Percentiles rank a stretch among this genome's conserved stretches.
These are phyloP conservation scores for Rickenella mellea DNA, from an alignment of 768 basidiomycete genomes.

Conservation along the genomic window DNA sequence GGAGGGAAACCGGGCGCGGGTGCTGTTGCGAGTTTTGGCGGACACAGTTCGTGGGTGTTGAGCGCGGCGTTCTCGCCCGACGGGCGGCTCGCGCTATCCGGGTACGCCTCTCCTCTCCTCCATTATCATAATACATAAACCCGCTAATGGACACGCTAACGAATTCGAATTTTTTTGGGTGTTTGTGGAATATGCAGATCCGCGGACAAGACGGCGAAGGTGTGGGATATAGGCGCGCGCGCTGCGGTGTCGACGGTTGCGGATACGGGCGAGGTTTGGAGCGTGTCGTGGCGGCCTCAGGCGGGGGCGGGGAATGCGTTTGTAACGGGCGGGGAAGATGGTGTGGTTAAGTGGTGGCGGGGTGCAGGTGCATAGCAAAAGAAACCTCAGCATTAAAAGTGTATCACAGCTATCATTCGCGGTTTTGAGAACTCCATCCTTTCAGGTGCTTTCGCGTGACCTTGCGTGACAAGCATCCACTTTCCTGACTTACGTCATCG, in stretches of 20 bases:
- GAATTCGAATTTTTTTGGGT: background rate
- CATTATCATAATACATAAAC: background rate
- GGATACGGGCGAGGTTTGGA: slow-evolving; percentile 78
- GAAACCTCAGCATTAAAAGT: too few species aligned
- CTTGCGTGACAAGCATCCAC: too few species aligned
- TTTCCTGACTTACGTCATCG: too few species aligned
- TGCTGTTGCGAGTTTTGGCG: slow-evolving; percentile 76
- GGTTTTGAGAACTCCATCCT: too few species aligned
- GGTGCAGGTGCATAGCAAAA: slow-evolving; percentile 63
- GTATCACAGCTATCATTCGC: too few species aligned
- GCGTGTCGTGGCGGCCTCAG: slow-evolving; percentile 69
- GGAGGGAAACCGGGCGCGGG: slow-evolving; percentile 56
- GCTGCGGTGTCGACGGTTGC: slow-evolving; percentile 68
- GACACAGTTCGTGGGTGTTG: slow-evolving; percentile 89
- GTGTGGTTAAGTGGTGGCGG: slow-evolving; percentile 68
- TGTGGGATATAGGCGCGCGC: slow-evolving; percentile 77
- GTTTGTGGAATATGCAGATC: slow-evolving; percentile 36
- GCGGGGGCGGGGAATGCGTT: slow-evolving; percentile 53
- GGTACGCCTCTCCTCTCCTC: slow-evolving; percentile 36
- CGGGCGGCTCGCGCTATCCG: slow-evolving; percentile 68
- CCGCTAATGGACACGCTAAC: too few species aligned
- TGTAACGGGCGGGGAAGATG: slow-evolving; percentile 70
- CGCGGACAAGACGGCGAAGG: slow-evolving; percentile 76
- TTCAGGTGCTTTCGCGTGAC: too few species aligned
- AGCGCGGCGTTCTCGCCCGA: slow-evolving; percentile 78